Percentiles rank a stretch among this genome's conserved stretches.
Evolutionary conservation across 2,329 filamentous ascomycete species (phyloP).

Genomic region (Hymenoscyphus albidus): DNA sequence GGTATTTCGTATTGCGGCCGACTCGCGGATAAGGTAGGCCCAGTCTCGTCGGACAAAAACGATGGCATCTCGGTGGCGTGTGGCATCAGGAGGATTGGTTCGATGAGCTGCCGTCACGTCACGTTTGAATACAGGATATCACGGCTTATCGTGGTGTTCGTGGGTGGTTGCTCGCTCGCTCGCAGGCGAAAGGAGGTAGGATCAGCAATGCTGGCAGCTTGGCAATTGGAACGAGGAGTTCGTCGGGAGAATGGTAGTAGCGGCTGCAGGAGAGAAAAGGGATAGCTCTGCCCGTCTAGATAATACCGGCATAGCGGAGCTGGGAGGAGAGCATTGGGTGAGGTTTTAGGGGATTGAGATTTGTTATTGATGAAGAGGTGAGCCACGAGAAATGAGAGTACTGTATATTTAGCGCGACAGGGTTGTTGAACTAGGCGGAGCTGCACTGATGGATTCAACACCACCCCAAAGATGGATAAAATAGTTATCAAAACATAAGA

Average conservation of each 20-base stretch:
- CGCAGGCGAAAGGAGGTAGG: conserved; percentile 25
- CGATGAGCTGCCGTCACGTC: conserved; percentile 17
- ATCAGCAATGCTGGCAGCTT: conserved; percentile 26
- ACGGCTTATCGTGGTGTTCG: conserved; percentile 26
- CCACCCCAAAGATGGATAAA: background rate
- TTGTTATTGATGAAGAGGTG: conserved; percentile 13
- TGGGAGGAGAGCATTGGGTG: conserved; percentile 5
- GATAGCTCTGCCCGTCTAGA: conserved; percentile 8
- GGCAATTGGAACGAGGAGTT: conserved; percentile 13
- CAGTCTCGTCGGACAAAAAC: conserved; percentile 43
- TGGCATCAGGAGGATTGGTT: conserved; percentile 36
- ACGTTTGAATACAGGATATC: conserved; percentile 14
- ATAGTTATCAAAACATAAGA: background rate
- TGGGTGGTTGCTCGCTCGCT: conserved; percentile 12
- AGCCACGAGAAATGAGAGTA: conserved; percentile 12
- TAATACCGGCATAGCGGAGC: conserved; percentile 15
- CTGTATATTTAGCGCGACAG: conserved; percentile 6
- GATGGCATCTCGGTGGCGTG: conserved; percentile 49
- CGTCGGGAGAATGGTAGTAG: background rate
- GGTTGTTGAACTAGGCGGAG: background rate
- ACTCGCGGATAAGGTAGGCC: conserved; percentile 29
- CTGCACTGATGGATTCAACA: background rate
- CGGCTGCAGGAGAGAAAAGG: background rate
- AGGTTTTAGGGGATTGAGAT: background rate
- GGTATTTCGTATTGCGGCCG: conserved; percentile 35